Conservation (phyloP, 2,329 filamentous ascomycete species). For the Myriosclerotinia duriaeana region DNA sequence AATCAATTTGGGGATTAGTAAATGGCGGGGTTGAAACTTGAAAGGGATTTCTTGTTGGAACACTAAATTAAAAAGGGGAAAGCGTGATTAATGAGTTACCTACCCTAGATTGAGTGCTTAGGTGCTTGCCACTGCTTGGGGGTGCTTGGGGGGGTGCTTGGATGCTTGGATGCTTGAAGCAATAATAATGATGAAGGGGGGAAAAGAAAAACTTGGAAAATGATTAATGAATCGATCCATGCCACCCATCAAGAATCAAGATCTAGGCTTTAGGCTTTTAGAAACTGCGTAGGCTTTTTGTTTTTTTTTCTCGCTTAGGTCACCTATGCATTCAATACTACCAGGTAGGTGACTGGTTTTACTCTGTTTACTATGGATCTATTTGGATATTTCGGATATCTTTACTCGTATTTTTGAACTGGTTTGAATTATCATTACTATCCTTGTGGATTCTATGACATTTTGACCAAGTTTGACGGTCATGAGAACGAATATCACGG, state of each 20-base stretch:
- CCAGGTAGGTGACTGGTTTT: not conserved
- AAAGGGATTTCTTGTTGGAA: not conserved
- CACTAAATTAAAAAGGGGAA: not conserved
- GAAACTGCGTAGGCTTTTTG: no score
- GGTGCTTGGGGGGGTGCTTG: no score
- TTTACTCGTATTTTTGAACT: no score
- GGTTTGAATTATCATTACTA: not conserved
- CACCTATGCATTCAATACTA: no score
- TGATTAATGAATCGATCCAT: not conserved
- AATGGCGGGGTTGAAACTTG: slow-evolving; percentile 2
- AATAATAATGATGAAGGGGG: no score
- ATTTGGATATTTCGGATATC: no score
- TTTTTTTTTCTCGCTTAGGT: slow-evolving; percentile 2
- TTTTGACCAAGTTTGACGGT: not conserved
- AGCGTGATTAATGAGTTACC: not conserved
- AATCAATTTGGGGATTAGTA: slow-evolving; percentile 18
- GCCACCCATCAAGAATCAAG: no score
- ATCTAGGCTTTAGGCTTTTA: no score
- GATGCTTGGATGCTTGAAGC: no score
- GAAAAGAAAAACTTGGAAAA: not conserved
- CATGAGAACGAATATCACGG: slow-evolving; percentile 19
- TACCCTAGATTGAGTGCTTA: no score
- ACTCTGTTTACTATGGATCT: no score
- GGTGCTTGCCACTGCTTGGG: no score
- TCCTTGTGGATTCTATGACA: not conserved